Evolutionary conservation across 2,329 filamentous ascomycete species (phyloP), one percentile per base, ranked within the genome.

Genomic region (Tetracladium maxilliforme): DNA sequence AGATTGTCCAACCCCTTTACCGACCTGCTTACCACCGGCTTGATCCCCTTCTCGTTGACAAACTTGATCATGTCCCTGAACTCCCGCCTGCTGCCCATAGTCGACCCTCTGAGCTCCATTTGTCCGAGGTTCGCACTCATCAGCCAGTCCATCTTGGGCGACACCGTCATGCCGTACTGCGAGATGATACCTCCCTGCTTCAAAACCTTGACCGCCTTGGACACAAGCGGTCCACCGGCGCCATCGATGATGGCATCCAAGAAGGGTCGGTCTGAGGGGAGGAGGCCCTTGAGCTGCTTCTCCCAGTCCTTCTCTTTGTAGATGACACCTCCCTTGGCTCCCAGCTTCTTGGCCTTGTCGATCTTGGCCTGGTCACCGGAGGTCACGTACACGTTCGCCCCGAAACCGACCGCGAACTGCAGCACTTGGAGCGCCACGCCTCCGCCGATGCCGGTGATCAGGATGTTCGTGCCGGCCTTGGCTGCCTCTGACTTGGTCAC

Each of bases 41-140:
- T 64, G 32, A 94, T 73, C 42, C 75, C 66, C 35, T 82, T 70
- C 34, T 72, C 53, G 9, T 61, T 61, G 18, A 94, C 78, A 52
- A 93, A 93, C 2, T 64, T 61, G 6, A 94, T 63, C 83, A 95
- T 93, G 13, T 90, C 81, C n/a, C 59, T 59, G 43, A 94, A 95
- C 52, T 95, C 90, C 43, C 70, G 73, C 22, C 80, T 65, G 15
- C 82, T 92, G 1, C 87, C 87, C 86, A 95, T 93, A 0, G 86
- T 94, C 10, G 70, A 74, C 11, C 90, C 87, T 24, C 68, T 67
- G 15, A 95, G 62, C 38, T 95, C 87, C 26, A 94, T 67, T 42
- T 95, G 93, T 49, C 76, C 80, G 32, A 95, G 51, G 10, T 90
- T 78, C 0, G 84, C 84, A 31, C 61, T 52, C 80, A 94, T 93